Base-by-base conservation (phyloP, 1,284 basidiomycete species). In the Cutaneotrichosporon dermatis region DNA sequence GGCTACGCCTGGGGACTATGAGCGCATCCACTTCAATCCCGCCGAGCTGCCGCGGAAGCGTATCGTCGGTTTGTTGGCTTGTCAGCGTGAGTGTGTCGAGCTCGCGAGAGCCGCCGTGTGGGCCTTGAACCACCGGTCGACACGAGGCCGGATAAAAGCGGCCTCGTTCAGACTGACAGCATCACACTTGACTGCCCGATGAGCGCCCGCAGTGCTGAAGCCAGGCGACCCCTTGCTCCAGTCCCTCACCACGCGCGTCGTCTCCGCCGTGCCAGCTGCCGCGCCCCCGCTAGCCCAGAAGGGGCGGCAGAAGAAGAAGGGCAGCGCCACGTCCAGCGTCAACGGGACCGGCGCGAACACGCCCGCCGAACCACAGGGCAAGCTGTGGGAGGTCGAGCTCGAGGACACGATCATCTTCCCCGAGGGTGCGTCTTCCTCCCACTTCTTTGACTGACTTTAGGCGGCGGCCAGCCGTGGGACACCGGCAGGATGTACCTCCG, bases 351-450 rank as follows among this genome's bases (percentile, higher is more conserved):
- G 52, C 2, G 44, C 48, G 5, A 56, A 44, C 10, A 62, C 60
- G 12, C 58, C 59, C 3, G 50, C 43, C 5, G 56, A 51, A 34
- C 56, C 48, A 4, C 57, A 64, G 11, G 70, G 71, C 2, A 66
- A 65, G 54, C 54, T 79, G 25, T 79, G 73, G 72, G 75, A 79
- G 65, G 79, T 93, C 4, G 81, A 88, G 63, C 77, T 90, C 43
- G 85, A 87, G 61, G 91, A 93, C 73, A 92, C 89, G 1, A 82
- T 90, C n/a, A 82, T 92, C 48, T 93, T 93, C 70, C 91, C 91
- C 0, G 91, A 93, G 77, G 80, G 79, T 71, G 45, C 44, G 66
- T 62, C 4, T 7, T 35, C 11, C 16, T 16, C 9, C 25, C 5
- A 12, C 16, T 11, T 1, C 25, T 10, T n/a, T n/a, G n/a, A 37